Percentiles rank a stretch among this genome's conserved stretches.
Conservation (phyloP, 441 rosid genomes). For the Cnidoscolus chayamansa region DNA sequence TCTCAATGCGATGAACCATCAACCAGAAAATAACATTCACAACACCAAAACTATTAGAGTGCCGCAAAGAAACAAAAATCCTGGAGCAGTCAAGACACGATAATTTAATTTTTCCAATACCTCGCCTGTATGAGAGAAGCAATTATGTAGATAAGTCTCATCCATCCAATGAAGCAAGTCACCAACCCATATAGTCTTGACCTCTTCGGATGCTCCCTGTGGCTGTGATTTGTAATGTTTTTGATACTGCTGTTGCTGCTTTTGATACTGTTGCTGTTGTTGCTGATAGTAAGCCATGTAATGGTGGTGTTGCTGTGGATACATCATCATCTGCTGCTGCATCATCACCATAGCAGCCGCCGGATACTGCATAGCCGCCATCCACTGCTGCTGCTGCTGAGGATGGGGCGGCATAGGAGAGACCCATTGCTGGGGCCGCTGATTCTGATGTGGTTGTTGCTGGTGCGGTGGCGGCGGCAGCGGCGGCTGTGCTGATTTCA, state of each 20-base stretch:
- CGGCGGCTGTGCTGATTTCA: conserved; percentile 30
- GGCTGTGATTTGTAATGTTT: conserved; percentile 43
- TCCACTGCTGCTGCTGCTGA: conserved; percentile 60
- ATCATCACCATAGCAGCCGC: conserved; percentile 73
- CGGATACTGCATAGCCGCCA: conserved; percentile 72
- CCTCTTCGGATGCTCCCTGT: conserved; percentile 54
- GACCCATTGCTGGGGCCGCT: conserved; percentile 39
- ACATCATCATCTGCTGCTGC: conserved; percentile 86
- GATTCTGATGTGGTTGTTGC: conserved; percentile 33
- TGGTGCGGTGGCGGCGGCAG: conserved; percentile 36
- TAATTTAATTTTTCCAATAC: conserved; percentile 24
- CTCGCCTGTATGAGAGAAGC: conserved; percentile 76
- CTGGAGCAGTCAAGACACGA: background rate
- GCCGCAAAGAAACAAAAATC: background rate
- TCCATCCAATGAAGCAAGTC: conserved; percentile 99
- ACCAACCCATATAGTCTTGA: conserved; percentile 83
- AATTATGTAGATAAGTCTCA: conserved; percentile 73
- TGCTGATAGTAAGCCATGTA: conserved; percentile 40
- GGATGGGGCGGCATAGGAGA: conserved; percentile 38
- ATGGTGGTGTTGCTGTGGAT: conserved; percentile 49
- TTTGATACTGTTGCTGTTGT: conserved; percentile 37
- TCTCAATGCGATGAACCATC: background rate
- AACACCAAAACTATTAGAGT: too few relatives aligned
- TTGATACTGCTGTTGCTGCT: conserved; percentile 33
- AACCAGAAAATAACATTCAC: too few relatives aligned